These are phyloP conservation scores for Rutstroemia sp. DNA, from an alignment of 2,329 filamentous ascomycete genomes.

Conservation along the genomic window DNA sequence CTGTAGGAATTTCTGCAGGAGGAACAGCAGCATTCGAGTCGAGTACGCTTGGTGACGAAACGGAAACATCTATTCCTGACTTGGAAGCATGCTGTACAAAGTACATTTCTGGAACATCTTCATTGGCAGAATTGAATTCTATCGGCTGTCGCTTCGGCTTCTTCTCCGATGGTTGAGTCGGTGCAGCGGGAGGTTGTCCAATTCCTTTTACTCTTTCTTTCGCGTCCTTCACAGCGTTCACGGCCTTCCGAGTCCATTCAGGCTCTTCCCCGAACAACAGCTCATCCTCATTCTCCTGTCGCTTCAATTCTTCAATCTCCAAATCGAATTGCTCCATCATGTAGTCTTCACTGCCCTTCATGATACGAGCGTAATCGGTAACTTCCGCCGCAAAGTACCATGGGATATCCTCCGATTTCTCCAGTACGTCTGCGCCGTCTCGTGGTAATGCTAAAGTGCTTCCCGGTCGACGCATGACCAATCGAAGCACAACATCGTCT, in stretches of 20 bases:
- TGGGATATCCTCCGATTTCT: constrained; percentile 68
- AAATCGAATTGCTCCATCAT: constrained; percentile 73
- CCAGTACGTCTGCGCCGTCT: constrained; percentile 64
- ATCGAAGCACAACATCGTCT: constrained; percentile 78
- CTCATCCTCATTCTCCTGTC: constrained; percentile 83
- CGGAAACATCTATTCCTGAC: constrained; percentile 34
- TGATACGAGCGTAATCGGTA: constrained; percentile 87
- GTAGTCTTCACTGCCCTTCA: constrained; percentile 88
- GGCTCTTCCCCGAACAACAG: constrained; percentile 85
- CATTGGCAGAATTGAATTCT: constrained; percentile 38
- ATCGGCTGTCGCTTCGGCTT: constrained; percentile 41
- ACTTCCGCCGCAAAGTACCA: constrained; percentile 96
- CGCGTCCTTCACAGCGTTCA: constrained; percentile 63
- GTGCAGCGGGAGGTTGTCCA: constrained; percentile 52
- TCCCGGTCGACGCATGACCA: constrained; percentile 72
- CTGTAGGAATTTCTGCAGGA: not conserved
- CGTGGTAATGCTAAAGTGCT: constrained; percentile 83
- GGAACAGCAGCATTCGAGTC: not conserved
- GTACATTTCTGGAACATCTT: constrained; percentile 45
- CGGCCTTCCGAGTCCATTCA: constrained; percentile 85
- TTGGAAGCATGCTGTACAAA: constrained; percentile 38
- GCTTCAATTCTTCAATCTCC: constrained; percentile 67
- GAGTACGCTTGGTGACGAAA: not conserved
- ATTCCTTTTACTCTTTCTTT: constrained; percentile 69
- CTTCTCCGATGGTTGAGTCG: constrained; percentile 42